These are phyloP conservation scores for Saccharomyces jurei DNA, from an alignment of 805 yeast genomes.

Conservation along the genomic window DNA sequence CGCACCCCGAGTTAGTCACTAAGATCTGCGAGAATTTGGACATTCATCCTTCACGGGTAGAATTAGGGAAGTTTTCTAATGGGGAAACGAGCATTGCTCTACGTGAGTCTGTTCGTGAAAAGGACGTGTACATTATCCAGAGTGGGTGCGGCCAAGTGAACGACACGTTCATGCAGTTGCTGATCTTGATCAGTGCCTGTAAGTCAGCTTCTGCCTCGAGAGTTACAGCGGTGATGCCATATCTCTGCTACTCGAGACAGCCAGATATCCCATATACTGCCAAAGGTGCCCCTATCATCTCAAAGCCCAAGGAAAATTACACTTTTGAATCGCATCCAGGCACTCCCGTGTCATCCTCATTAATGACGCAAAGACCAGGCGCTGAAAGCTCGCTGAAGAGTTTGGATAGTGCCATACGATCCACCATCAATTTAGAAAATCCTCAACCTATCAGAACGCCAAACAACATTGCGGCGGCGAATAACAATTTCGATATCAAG, in stretches of 20 bases:
- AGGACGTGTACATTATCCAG: constrained; percentile 88
- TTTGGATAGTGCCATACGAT: constrained; percentile 15
- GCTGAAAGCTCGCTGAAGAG: constrained; percentile 14
- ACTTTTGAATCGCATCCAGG: constrained; percentile 43
- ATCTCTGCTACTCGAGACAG: constrained; percentile 93
- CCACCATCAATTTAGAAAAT: constrained; percentile 10
- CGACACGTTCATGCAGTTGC: constrained; percentile 73
- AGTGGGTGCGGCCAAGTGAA: constrained; percentile 82
- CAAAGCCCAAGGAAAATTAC: constrained; percentile 33
- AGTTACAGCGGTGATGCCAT: constrained; percentile 85
- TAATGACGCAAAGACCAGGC: constrained; percentile 22
- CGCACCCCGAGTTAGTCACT: constrained; percentile 72
- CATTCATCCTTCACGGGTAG: constrained; percentile 61
- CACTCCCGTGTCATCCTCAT: constrained; percentile 34
- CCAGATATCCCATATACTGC: constrained; percentile 83
- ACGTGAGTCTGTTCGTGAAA: constrained; percentile 85
- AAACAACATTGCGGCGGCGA: neutral
- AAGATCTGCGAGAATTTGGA: constrained; percentile 71
- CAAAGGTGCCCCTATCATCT: constrained; percentile 61
- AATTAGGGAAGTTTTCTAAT: constrained; percentile 63
- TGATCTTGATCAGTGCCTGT: constrained; percentile 84
- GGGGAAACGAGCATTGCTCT: constrained; percentile 91
- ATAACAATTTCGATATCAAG: constrained; percentile 5
- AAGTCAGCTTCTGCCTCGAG: constrained; percentile 83
- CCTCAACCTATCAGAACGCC: constrained; percentile 9